phyloP scores from a whole-genome alignment of 1,284 basidiomycete species.

The Schizophyllum commune region DNA sequence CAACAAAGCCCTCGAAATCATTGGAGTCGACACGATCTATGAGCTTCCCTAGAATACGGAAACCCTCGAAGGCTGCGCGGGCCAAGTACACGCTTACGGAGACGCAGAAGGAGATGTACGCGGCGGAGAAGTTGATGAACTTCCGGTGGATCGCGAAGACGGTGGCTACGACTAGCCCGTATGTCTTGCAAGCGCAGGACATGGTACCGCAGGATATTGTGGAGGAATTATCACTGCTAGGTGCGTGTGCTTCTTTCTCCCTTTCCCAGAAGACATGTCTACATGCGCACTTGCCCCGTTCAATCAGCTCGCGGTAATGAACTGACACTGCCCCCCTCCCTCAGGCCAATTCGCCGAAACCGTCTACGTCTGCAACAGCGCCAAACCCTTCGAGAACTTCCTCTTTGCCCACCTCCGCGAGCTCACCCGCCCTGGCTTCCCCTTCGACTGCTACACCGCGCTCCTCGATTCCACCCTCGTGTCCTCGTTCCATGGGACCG shows the following conservation, averaged over 20 bases:
- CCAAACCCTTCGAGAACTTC: conserved; percentile 26
- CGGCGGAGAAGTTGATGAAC: conserved; percentile 38
- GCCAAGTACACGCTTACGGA: conserved; percentile 6
- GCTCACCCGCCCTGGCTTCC: conserved; percentile 34
- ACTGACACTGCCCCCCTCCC: not conserved
- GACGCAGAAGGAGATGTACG: conserved; percentile 37
- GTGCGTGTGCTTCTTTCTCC: conserved; percentile 15
- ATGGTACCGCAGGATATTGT: conserved; percentile 26
- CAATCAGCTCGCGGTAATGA: too few species aligned
- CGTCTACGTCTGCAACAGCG: conserved; percentile 24
- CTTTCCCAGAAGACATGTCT: not conserved
- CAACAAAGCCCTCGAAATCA: too few species aligned
- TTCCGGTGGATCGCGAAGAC: conserved; percentile 43
- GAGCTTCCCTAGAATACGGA: not conserved
- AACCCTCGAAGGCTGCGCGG: not conserved
- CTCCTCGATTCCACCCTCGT: conserved; percentile 27
- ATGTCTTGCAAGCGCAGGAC: conserved; percentile 30
- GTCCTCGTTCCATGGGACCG: conserved; percentile 28
- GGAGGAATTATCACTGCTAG: conserved; percentile 34
- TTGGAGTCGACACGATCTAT: too few species aligned
- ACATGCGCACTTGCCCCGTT: too few species aligned
- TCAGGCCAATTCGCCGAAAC: conserved; percentile 45
- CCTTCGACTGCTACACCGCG: conserved; percentile 38
- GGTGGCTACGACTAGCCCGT: conserved; percentile 33
- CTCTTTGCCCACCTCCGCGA: conserved; percentile 32